Base-by-base conservation (phyloP, 2,329 filamentous ascomycete genomes). In the Chaetothyriales sp. region DNA sequence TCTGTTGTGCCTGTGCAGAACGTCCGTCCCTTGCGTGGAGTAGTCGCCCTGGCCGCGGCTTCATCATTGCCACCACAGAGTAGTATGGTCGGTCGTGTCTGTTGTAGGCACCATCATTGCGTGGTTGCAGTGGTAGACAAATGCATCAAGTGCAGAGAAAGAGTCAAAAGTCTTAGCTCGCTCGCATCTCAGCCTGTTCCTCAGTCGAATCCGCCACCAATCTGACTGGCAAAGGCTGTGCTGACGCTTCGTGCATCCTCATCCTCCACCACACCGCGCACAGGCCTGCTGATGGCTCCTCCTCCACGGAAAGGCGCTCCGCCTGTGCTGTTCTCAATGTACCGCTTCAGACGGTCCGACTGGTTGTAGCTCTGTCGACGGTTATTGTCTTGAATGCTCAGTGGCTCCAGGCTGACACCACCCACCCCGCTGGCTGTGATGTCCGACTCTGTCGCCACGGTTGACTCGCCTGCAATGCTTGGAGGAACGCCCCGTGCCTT, bases 231-330 rank as follows among this genome's bases (percentile, higher is more conserved):
- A 70, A 96, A 98, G 47, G 89, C 89, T 49, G 92, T 96, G 63
- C 87, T 95, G 62, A 96, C 80, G 68, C 90, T 96, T 70, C 92
- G 87, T 62, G 92, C 87, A 65, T 96, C 92, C 59, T 98, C 92
- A 59, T 98, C 92, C 55, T 83, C 73, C 43, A 70, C 67, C 20
- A 70, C 67, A 46, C 70, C 69, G 46, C 70, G 70, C 54, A 73
- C 68, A 53, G 71, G 70, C 62, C 66, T 71, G 55, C 64, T 69
- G 42, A 71, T 73, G 61, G 82, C 83, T 52, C 70, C 73, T 49
- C 78, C 81, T 63, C 79, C 86, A 49, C 82, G 79, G 64, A 81
- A 86, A 56, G 77, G 73, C 25, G 74, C 75, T 44, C 79, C 80
- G 47, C 85, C 84, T 8, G 83, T 81, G 53, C 83, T 84, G 59